Evolutionary conservation across 2,329 filamentous ascomycete genomes (phyloP), one percentile per base, ranked within the genome.

Genomic region (Ceratocystis alfenasii): DNA sequence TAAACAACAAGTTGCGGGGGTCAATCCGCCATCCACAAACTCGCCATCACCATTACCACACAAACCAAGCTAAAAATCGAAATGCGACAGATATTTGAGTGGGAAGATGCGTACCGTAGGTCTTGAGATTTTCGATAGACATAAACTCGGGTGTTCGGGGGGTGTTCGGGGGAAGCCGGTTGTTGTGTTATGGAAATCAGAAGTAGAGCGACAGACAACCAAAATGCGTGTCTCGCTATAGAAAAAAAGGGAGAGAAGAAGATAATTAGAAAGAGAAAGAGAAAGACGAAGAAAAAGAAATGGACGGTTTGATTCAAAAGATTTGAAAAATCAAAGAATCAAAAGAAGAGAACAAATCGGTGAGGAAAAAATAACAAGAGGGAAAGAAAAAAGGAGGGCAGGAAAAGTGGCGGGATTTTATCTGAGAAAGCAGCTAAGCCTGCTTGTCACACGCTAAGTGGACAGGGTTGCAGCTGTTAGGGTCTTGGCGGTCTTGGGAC

Each of bases 81-180:
- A 30, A 5, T 15, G 6, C 25, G 10, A 41, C 36, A 41, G 36
- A 41, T 41, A 15, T 41, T 12, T 1, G 12, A 17, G 28, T 45
- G 5, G 8, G 17, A n/a, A 15, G 25, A 41, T 33, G 48, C 89
- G 76, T 81, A 94, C 89, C 89, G 87, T 90, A 90, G 83, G 87
- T 87, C 86, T 94, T 94, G 81, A 95, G 88, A 85, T 95, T 95
- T 91, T 94, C 89, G 89, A 94, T 94, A 86, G 90, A 94, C 90
- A 94, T 94, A 92, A 90, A 92, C 87, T 88, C 87, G 86, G 81
- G 82, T 84, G 85, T 86, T 83, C 75, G 75, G 74, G 78, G 81
- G 81, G 79, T 78, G 72, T 76, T 77, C 73, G 76, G 76, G 79
- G 81, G 80, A 81, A 78, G 81, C 75, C 77, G 78, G 77, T 80